phyloP scores from a whole-genome alignment of 495 filamentous ascomycete genomes.

The Choiromyces venosus region DNA sequence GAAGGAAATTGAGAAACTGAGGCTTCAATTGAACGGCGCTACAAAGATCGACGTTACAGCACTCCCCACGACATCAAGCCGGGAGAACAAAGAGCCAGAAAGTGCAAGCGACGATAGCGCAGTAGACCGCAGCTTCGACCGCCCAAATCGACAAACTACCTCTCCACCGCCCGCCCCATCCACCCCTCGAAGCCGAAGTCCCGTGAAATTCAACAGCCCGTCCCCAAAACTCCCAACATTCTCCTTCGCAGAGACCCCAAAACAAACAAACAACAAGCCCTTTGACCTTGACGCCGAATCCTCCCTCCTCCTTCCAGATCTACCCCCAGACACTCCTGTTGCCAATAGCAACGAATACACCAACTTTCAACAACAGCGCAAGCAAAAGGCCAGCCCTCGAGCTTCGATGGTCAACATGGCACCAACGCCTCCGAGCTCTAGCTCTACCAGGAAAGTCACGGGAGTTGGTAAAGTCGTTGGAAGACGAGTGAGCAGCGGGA shows the following conservation, averaged over 20 bases:
- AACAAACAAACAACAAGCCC: not conserved
- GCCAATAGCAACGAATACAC: constrained; percentile 15
- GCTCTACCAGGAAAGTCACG: constrained; percentile 22
- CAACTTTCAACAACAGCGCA: constrained; percentile 23
- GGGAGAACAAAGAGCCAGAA: constrained; percentile 29
- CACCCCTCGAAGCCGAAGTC: constrained; percentile 12
- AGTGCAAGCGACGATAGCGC: constrained; percentile 39
- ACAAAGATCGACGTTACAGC: constrained; percentile 9
- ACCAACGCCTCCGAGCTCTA: constrained; percentile 18
- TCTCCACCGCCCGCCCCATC: not conserved
- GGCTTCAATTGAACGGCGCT: constrained; percentile 12
- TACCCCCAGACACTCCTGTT: constrained; percentile 23
- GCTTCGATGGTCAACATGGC: constrained; percentile 32
- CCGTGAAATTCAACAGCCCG: not conserved
- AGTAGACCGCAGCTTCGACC: constrained; percentile 39
- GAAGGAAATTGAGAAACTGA: constrained; percentile 48
- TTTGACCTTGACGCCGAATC: constrained; percentile 3
- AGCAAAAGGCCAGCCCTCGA: constrained; percentile 30
- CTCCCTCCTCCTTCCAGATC: constrained; percentile 12
- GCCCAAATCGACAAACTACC: constrained; percentile 20
- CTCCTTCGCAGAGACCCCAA: constrained; percentile 18
- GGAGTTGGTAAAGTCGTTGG: constrained; percentile 26
- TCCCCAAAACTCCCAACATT: constrained; percentile 9
- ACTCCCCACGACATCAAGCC: not conserved
- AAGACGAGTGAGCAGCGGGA: constrained; percentile 19